Conservation (phyloP, 1,284 basidiomycete genomes). For the Meira miltonrushii region DNA sequence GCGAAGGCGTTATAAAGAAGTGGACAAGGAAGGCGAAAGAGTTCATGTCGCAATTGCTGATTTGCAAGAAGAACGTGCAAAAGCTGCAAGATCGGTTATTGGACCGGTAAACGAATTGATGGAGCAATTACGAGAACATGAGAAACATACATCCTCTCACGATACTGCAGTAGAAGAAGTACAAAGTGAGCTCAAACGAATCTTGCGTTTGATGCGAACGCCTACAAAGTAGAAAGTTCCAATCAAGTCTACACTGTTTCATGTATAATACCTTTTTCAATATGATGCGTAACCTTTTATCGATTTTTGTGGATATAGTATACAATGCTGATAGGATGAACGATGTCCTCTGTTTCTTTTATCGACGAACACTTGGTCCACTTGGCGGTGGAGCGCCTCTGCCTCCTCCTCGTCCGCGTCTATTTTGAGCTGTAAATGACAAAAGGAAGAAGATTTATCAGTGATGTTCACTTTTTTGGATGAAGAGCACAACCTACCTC, state of each 20-base stretch:
- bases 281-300: not conserved
- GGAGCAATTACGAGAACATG: constrained; percentile 10
- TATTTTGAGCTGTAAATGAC: constrained; percentile 8
- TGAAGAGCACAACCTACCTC: constrained; percentile 55
- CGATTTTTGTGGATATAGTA: not conserved
- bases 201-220: constrained; percentile 11
- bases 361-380: constrained; percentile 1
- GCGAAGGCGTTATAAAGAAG: constrained; percentile 9
- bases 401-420: constrained; percentile 4
- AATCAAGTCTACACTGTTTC: not conserved
- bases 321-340: not conserved
- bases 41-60: constrained; percentile 15
- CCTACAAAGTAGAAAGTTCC: not conserved
- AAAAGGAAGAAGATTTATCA: not conserved
- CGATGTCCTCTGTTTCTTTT: not conserved
- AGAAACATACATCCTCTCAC: constrained; percentile 15
- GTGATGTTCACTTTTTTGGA: not conserved
- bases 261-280: not conserved
- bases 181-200: constrained; percentile 8
- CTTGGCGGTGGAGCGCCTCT: constrained; percentile 2
- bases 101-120: constrained; percentile 10
- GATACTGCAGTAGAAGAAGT: constrained; percentile 8
- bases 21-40: not conserved
- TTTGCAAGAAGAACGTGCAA: constrained; percentile 6
- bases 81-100: constrained; percentile 6